phyloP scores from a whole-genome alignment of 768 basidiomycete species.

The Mycena metata region DNA sequence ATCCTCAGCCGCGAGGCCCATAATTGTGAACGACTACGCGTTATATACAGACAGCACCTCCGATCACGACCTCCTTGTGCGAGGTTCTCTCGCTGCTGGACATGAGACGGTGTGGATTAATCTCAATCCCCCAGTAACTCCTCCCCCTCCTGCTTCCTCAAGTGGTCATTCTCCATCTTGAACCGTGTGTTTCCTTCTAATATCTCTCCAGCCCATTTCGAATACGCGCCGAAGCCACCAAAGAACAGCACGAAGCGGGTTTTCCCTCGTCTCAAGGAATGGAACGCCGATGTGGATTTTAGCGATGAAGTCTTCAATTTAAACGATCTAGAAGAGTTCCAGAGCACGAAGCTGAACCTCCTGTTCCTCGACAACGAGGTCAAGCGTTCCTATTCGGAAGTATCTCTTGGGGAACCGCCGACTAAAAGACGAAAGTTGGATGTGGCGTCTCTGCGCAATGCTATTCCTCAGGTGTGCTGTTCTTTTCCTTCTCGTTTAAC shows the following conservation, averaged over 20 bases:
- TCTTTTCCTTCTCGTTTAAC: slow-evolving; percentile 30
- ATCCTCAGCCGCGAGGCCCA: slow-evolving; percentile 14
- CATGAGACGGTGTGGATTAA: slow-evolving; percentile 24
- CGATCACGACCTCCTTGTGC: slow-evolving; percentile 16
- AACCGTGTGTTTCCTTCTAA: neutral
- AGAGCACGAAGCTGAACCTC: slow-evolving; percentile 49
- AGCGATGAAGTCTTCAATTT: slow-evolving; percentile 54
- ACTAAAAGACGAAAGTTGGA: slow-evolving; percentile 53
- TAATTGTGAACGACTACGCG: slow-evolving; percentile 28
- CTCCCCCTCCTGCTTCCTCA: neutral
- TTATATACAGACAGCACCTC: slow-evolving; percentile 9
- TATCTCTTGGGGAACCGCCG: slow-evolving; percentile 29
- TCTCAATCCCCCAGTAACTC: neutral
- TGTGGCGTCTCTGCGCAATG: slow-evolving; percentile 48
- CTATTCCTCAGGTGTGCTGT: slow-evolving; percentile 61
- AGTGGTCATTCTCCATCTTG: neutral
- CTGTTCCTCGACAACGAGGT: slow-evolving; percentile 16
- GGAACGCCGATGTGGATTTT: slow-evolving; percentile 51
- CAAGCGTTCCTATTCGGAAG: slow-evolving; percentile 24
- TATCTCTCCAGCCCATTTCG: slow-evolving; percentile 2
- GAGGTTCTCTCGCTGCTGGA: slow-evolving; percentile 12
- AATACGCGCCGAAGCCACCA: slow-evolving; percentile 14
- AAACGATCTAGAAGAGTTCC: slow-evolving; percentile 60
- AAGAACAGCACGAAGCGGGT: slow-evolving; percentile 13
- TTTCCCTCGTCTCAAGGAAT: slow-evolving; percentile 48